Evolutionary conservation across 2,329 filamentous ascomycete species (phyloP), one percentile per base, ranked within the genome.

Genomic region (Zymoseptoria crescenta): DNA sequence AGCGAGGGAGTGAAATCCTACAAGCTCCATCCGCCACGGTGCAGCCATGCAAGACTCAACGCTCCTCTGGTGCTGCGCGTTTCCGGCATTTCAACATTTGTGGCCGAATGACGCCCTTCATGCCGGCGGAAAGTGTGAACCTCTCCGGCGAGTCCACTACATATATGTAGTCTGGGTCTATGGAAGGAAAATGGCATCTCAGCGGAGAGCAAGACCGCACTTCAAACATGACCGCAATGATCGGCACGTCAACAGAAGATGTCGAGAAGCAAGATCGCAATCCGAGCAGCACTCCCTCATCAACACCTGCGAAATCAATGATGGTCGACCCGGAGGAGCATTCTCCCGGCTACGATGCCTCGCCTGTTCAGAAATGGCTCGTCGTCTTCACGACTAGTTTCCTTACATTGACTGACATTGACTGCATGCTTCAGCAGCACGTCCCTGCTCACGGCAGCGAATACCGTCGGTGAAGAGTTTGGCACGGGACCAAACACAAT

Each of bases 361-460:
- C 63, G 19, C 50, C 56, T 3, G 30, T 52, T 1, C 57, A 55
- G 49, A 92, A 92, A 71, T 69, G 77, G 2, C 68, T 84, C 59
- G 87, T 91, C 54, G 85, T 90, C 13, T 77, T 79, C 9, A 80
- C 89, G 4, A 74, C 91, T 55, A 86, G 87, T 0, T 89, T 86
- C 68, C 89, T 87, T 73, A 83, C 85, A 21, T 87, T 91, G 61
- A 77, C 91, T 30, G 84, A n/a, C n/a, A n/a, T n/a, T n/a, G n/a
- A n/a, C n/a, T n/a, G n/a, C 88, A 1, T 88, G 88, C 1, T 81
- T 89, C 24, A 87, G 85, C 2, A 88, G 85, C 41, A 91, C 87
- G 0, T 85, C 86, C 0, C 82, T 91, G 2, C 74, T 91, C 20
- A 80, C 87, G 0, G 88, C 87, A 1, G 83, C 87, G 1, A 86